A percentile compares a stretch with the other conserved stretches of the same genome.
These are phyloP conservation scores for Pyrus communis DNA, from an alignment of 306 rosid species.

Conservation along the genomic window DNA sequence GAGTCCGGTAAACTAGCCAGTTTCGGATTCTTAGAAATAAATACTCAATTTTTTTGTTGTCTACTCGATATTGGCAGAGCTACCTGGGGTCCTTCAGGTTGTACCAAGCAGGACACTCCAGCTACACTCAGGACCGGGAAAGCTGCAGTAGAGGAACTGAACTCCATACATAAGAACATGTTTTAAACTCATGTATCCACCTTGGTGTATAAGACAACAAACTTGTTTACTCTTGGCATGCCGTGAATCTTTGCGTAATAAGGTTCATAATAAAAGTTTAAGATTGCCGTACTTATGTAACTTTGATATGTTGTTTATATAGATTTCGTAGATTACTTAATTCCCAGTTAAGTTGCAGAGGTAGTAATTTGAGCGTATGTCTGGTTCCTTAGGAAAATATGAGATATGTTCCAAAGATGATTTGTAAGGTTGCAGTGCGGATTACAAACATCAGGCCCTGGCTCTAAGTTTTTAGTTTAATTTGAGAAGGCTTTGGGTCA, in stretches of 20 bases:
- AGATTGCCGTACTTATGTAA: background rate
- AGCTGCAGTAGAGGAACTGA: background rate
- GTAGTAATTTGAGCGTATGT: background rate
- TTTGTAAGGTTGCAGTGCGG: background rate
- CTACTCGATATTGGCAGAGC: constrained; percentile 37
- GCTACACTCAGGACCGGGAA: constrained; percentile 53
- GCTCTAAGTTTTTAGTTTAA: background rate
- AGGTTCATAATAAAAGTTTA: background rate
- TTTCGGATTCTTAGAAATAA: background rate
- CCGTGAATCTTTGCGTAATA: background rate
- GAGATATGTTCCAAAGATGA: background rate
- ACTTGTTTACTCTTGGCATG: background rate
- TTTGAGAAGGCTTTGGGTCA: background rate
- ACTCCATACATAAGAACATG: background rate
- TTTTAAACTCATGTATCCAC: background rate
- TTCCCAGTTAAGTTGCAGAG: background rate
- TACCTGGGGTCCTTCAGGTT: constrained; percentile 95
- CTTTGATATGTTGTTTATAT: background rate
- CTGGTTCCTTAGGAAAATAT: background rate
- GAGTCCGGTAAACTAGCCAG: background rate
- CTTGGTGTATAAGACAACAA: background rate
- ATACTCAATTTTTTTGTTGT: background rate
- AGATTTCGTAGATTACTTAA: background rate
- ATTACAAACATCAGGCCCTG: background rate
- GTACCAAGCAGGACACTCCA: constrained; percentile 58